These are phyloP conservation scores for Podaxis mareebaensis DNA, from an alignment of 768 basidiomycete genomes.

Conservation along the genomic window DNA sequence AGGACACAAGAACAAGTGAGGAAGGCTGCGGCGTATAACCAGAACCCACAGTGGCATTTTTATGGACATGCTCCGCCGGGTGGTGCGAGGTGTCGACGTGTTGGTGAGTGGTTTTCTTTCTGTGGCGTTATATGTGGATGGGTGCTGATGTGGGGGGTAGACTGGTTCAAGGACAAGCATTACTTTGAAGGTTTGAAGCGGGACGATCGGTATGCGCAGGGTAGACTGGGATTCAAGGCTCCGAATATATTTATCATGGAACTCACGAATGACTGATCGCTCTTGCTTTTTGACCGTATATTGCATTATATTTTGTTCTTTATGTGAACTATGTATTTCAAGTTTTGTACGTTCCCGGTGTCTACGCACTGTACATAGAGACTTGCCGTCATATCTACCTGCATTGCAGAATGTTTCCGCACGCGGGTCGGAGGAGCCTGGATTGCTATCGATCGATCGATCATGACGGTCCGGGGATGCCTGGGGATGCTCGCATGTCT, in stretches of 20 bases:
- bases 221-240: constrained; percentile 73
- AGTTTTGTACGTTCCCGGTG: not conserved
- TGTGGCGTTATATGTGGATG: not conserved
- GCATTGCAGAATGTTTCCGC: not conserved
- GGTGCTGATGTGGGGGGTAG: constrained; percentile 32
- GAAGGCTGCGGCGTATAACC: constrained; percentile 50
- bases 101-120: constrained; percentile 46
- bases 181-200: constrained; percentile 67
- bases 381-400: not conserved
- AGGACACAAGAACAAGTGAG: constrained; percentile 74
- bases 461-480: not conserved
- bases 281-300: not conserved
- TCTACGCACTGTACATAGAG: not conserved
- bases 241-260: constrained; percentile 81
- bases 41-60: constrained; percentile 36
- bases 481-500: not conserved
- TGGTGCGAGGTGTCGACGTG: constrained; percentile 52
- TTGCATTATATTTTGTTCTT: not conserved
- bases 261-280: constrained; percentile 27
- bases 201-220: constrained; percentile 58
- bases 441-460: constrained; percentile 9
- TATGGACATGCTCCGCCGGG: constrained; percentile 46
- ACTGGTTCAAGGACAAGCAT: constrained; percentile 75
- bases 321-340: not conserved
- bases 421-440: not conserved